phyloP scores from a whole-genome alignment of 176 grass and related monocot species.

The Triticum timopheevii region DNA sequence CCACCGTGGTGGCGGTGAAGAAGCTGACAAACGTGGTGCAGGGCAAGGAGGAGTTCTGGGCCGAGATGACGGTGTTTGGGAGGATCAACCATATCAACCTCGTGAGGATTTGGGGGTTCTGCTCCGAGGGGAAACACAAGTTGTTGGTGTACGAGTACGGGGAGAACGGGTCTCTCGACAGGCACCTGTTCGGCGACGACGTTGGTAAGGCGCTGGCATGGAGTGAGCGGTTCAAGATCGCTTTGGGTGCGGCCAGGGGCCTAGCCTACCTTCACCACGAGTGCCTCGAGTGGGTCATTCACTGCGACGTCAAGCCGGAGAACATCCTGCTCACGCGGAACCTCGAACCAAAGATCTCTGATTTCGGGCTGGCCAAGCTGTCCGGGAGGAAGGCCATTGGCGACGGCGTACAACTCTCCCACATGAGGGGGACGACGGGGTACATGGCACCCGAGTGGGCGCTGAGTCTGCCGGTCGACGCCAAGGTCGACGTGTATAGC shows the following conservation, averaged over 20 bases:
- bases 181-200: slow-evolving; percentile 29
- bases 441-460: no score
- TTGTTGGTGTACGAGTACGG: background rate
- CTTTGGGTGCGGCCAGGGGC: background rate
- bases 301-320: background rate
- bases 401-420: no score
- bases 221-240: slow-evolving; percentile 35
- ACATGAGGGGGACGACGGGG: no score
- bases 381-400: no score
- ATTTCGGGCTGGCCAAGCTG: slow-evolving; percentile 14
- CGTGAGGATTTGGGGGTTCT: slow-evolving; percentile 50
- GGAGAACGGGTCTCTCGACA: slow-evolving; percentile 56
- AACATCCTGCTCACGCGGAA: slow-evolving; percentile 1
- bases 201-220: background rate
- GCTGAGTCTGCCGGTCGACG: slow-evolving; percentile 13
- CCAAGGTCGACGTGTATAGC: slow-evolving; percentile 41
- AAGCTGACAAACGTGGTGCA: slow-evolving; percentile 32
- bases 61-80: no score
- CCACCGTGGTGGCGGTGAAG: slow-evolving; percentile 50
- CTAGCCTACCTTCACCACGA: slow-evolving; percentile 57
- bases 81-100: slow-evolving; percentile 35
- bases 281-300: slow-evolving; percentile 56
- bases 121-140: slow-evolving; percentile 35
- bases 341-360: slow-evolving; percentile 49
- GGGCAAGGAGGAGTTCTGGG: background rate